phyloP scores from a whole-genome alignment of 495 filamentous ascomycete genomes.

The Hypoxylon intermedium region DNA sequence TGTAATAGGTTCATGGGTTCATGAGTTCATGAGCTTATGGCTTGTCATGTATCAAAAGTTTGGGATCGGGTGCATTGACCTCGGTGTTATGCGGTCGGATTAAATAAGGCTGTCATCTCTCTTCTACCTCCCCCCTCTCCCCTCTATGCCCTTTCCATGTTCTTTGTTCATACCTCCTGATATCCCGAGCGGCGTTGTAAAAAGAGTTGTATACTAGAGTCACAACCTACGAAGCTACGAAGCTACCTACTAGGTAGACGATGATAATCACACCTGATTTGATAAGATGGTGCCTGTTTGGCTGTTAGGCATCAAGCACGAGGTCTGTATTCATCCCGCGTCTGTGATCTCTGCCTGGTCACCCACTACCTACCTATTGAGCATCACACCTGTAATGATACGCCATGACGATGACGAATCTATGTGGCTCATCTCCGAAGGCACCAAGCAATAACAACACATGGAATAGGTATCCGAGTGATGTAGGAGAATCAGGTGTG shows the following conservation, averaged over 20 bases:
- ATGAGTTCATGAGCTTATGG: constrained; percentile 24
- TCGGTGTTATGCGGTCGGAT: constrained; percentile 45
- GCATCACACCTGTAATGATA: constrained; percentile 21
- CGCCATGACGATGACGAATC: constrained; percentile 37
- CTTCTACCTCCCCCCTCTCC: constrained; percentile 40
- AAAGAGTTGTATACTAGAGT: constrained; percentile 41
- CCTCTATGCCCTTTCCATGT: constrained; percentile 21
- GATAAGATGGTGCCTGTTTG: constrained; percentile 6
- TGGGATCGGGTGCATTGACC: constrained; percentile 44
- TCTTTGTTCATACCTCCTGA: constrained; percentile 41
- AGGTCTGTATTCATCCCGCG: not conserved
- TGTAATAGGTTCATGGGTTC: constrained; percentile 53
- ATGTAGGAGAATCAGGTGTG: not conserved
- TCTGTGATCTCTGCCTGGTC: constrained; percentile 23
- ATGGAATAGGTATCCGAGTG: not conserved
- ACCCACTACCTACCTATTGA: too few relatives aligned
- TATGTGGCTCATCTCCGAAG: constrained; percentile 27
- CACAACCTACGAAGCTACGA: constrained; percentile 20
- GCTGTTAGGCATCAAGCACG: constrained; percentile 30
- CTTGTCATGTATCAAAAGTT: constrained; percentile 45
- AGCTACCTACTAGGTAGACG: constrained; percentile 26
- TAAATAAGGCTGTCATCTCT: constrained; percentile 40
- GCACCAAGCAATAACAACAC: constrained; percentile 4
- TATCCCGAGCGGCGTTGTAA: constrained; percentile 44
- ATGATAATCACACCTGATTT: constrained; percentile 31